phyloP scores from a whole-genome alignment of 1,284 basidiomycete genomes.

The Chalciporus sp. region DNA sequence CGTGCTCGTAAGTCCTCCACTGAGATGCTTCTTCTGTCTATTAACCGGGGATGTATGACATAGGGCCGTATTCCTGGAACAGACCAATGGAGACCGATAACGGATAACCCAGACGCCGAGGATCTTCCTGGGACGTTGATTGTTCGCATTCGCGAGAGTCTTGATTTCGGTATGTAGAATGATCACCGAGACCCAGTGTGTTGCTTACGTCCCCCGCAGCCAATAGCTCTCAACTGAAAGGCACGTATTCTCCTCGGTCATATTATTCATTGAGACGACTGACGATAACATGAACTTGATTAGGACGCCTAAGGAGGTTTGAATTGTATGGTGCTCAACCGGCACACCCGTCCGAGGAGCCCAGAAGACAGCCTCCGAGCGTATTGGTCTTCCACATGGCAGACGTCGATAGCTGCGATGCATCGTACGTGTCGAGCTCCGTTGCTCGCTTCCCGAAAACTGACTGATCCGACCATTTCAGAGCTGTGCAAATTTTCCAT shows the following conservation, averaged over 20 bases:
- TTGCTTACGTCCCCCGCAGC: conserved; percentile 45
- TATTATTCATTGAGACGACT: not conserved
- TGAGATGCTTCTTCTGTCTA: not conserved
- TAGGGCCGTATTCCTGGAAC: conserved; percentile 69
- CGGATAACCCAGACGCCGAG: conserved; percentile 64
- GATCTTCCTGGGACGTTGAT: conserved; percentile 73
- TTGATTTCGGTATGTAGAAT: conserved; percentile 61
- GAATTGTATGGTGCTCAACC: conserved; percentile 79
- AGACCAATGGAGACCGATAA: conserved; percentile 65
- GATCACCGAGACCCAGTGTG: not conserved
- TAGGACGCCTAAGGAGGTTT: conserved; percentile 78
- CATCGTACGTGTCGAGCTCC: conserved; percentile 60
- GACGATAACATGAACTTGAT: not conserved
- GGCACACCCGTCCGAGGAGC: conserved; percentile 86
- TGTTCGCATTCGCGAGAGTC: conserved; percentile 67
- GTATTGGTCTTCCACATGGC: conserved; percentile 88
- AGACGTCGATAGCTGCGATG: conserved; percentile 83
- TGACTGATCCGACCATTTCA: conserved; percentile 31
- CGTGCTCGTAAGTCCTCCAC: conserved; percentile 49
- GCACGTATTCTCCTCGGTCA: conserved; percentile 7
- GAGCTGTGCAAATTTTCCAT: conserved; percentile 83
- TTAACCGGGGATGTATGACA: not conserved
- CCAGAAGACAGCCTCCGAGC: conserved; percentile 72
- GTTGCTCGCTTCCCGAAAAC: not conserved
- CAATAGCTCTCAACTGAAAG: conserved; percentile 87